These are phyloP conservation scores for Hirschfeldia incana DNA, from an alignment of 345 rosid genomes.

Conservation along the genomic window DNA sequence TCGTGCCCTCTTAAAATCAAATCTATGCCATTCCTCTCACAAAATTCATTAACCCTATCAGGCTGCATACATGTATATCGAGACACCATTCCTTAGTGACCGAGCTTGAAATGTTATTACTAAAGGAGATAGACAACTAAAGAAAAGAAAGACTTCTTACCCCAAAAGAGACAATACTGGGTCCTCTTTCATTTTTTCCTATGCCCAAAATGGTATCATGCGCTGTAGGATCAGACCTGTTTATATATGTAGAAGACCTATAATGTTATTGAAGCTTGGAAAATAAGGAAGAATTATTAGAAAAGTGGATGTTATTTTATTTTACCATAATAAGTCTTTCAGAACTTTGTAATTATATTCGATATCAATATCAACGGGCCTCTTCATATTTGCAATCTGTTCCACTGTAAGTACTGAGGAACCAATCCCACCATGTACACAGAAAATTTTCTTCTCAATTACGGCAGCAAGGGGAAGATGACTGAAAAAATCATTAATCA, in stretches of 20 bases:
- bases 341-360: slow-evolving; percentile 49
- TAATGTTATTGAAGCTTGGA: slow-evolving; percentile 13
- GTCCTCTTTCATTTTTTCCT: slow-evolving; percentile 74
- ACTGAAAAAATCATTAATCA: slow-evolving; percentile 78
- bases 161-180: slow-evolving; percentile 79
- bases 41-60: slow-evolving; percentile 72
- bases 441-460: slow-evolving; percentile 78
- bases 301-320: slow-evolving; percentile 3
- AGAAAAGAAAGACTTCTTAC: slow-evolving; percentile 42
- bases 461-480: slow-evolving; percentile 86
- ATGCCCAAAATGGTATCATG: slow-evolving; percentile 77
- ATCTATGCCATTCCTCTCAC: slow-evolving; percentile 66
- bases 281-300: background rate
- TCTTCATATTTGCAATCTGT: slow-evolving; percentile 69
- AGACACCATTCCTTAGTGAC: background rate
- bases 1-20: slow-evolving; percentile 86
- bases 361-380: slow-evolving; percentile 77
- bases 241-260: background rate
- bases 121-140: background rate
- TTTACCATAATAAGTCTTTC: slow-evolving; percentile 85
- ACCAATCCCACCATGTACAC: slow-evolving; percentile 95
- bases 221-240: slow-evolving; percentile 96
- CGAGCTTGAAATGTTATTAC: background rate
- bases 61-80: slow-evolving; percentile 54
- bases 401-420: slow-evolving; percentile 64